Evolutionary conservation across 352 stramenopile genomes (phyloP), one percentile per base, ranked within the genome.

Genomic region (Plasmopara viticola): DNA sequence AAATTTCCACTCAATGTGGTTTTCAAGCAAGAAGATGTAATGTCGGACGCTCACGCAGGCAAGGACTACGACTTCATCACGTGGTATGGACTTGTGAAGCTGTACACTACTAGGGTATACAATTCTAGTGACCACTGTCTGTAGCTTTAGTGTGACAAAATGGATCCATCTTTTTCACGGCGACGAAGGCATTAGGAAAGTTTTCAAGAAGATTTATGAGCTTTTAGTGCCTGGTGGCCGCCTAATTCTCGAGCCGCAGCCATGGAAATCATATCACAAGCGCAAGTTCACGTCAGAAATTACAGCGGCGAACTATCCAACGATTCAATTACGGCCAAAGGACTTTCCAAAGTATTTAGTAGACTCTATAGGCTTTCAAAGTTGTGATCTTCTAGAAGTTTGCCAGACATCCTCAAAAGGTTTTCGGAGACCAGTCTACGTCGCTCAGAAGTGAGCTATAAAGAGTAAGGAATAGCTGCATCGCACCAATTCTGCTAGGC

Each of bases 111-210:
- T 29, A 14, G 7, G 17, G 40, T 8, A 28, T 25, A 7, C 2
- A n/a, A 34, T 40, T 48, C 20, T 60, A 46, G 48, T 51, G n/a
- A 25, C 47, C 18, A 12, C 46, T 41, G 15, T 44, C 14, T 58
- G 14, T 46, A 88, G 84, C 45, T 90, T 96, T 41, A 94, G 82
- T 43, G 81, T 95, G 49, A 90, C 84, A 9, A 96, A 96, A 67
- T 96, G 87, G 87, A 89, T 96, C 37, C 87, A 96, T 50, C 64
- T 96, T 37, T 86, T 92, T 54, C 74, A 89, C 35, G 87, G 87
- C 12, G 87, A 96, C 44, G 78, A 90, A 25, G 85, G 82, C 10
- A 68, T 96, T 48, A 78, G 87, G 47, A 56, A 64, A 18, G 59
- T 93, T 20, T 96, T 96, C 58, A 45, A 54, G 5, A 63, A 78